A percentile compares a stretch with the other conserved stretches of the same genome.
Conservation (phyloP, 1,284 basidiomycete species). For the Boletus albobrunnescens region DNA sequence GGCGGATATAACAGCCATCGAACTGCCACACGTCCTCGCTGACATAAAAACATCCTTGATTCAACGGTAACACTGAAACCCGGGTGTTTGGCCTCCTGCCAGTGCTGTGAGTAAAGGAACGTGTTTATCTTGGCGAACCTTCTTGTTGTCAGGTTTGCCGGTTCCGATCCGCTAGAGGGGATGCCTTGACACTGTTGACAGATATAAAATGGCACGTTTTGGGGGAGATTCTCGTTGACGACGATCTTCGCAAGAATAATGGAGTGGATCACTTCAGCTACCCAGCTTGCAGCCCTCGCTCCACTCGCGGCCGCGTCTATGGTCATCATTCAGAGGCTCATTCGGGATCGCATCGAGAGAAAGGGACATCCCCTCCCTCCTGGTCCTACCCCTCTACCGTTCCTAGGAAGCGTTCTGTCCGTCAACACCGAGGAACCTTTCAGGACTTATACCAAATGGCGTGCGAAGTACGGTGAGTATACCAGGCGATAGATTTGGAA, state of each 20-base stretch:
- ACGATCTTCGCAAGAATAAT: background rate
- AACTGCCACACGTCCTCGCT: too few relatives aligned
- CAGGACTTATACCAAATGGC: slow-evolving; percentile 21
- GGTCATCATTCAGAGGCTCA: background rate
- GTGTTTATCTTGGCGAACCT: background rate
- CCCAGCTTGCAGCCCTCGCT: background rate
- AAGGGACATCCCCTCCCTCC: slow-evolving; percentile 16
- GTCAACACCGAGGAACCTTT: slow-evolving; percentile 12
- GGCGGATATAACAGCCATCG: too few relatives aligned
- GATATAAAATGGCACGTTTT: slow-evolving; percentile 6
- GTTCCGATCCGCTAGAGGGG: background rate
- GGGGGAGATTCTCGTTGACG: background rate
- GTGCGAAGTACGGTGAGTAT: slow-evolving; percentile 17
- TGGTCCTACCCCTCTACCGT: slow-evolving; percentile 14
- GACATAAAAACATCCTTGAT: too few relatives aligned
- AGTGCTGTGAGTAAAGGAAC: background rate
- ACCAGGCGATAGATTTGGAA: background rate
- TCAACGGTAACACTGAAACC: too few relatives aligned
- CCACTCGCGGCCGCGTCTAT: background rate
- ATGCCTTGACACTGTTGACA: too few relatives aligned
- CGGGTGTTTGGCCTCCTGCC: too few relatives aligned
- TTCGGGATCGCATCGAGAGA: slow-evolving; percentile 9
- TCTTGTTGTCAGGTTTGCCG: background rate
- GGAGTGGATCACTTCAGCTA: slow-evolving; percentile 6
- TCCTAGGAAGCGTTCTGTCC: slow-evolving; percentile 18